Percentiles rank a stretch among this genome's conserved stretches.
phyloP scores from a whole-genome alignment of 352 stramenopile species.

The Phytophthora uliginosa region DNA sequence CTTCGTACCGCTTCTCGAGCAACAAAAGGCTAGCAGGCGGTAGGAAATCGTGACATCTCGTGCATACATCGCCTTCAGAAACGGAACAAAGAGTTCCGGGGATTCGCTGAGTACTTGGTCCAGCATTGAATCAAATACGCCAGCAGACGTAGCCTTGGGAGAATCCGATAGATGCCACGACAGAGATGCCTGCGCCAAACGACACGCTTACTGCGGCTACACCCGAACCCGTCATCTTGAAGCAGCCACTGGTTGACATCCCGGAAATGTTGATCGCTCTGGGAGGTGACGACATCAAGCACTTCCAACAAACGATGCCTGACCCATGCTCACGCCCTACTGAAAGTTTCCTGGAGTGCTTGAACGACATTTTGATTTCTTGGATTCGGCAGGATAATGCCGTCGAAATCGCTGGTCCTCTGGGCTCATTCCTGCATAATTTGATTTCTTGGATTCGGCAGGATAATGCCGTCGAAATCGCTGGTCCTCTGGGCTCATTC shows the following conservation, averaged over 20 bases:
- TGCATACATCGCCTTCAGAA: conserved; percentile 84
- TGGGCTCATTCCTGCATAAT: conserved; percentile 74
- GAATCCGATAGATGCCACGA: conserved; percentile 49
- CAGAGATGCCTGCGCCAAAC: conserved; percentile 37
- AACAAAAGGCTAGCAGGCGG: conserved; percentile 82
- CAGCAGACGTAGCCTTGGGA: conserved; percentile 69
- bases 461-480: conserved; percentile 78
- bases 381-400: conserved; percentile 87
- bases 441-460: conserved; percentile 87
- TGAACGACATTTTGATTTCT: conserved; percentile 88
- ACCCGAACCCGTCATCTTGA: conserved; percentile 26
- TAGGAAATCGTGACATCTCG: conserved; percentile 82
- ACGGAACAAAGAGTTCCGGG: conserved; percentile 76
- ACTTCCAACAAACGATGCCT: conserved; percentile 78
- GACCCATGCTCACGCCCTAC: conserved; percentile 69
- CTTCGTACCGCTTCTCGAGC: conserved; percentile 60
- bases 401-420: conserved; percentile 62
- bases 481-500: conserved; percentile 66
- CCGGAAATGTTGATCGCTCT: conserved; percentile 68
- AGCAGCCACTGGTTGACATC: conserved; percentile 44
- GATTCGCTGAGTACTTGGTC: conserved; percentile 83
- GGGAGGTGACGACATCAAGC: conserved; percentile 81
- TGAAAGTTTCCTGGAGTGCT: conserved; percentile 79
- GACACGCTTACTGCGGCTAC: conserved; percentile 26
- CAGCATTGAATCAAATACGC: conserved; percentile 84